Evolutionary conservation across 2,329 filamentous ascomycete genomes (phyloP).

Genomic region (Lachnellula hyalina): DNA sequence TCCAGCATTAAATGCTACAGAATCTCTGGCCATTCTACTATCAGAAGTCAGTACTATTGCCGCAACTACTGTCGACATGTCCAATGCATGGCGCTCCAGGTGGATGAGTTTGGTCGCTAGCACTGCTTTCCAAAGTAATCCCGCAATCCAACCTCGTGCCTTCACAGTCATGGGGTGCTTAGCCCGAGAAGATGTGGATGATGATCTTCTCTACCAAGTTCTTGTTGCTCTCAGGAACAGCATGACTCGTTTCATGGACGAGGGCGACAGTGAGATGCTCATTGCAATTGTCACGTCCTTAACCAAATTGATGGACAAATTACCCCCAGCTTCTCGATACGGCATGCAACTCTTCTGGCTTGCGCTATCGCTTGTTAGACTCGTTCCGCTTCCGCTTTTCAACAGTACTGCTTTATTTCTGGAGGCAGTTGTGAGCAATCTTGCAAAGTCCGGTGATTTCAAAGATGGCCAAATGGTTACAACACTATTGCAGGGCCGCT

Average conservation of each 20-base stretch:
- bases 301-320: slow-evolving; percentile 66
- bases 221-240: slow-evolving; percentile 62
- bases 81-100: slow-evolving; percentile 64
- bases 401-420: slow-evolving; percentile 62
- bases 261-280: slow-evolving; percentile 62
- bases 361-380: slow-evolving; percentile 58
- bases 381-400: slow-evolving; percentile 58
- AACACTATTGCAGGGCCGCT: slow-evolving; percentile 55
- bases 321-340: slow-evolving; percentile 61
- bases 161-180: slow-evolving; percentile 69
- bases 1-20: slow-evolving; percentile 41
- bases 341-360: slow-evolving; percentile 67
- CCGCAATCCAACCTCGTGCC: slow-evolving; percentile 62
- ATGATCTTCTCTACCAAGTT: slow-evolving; percentile 66
- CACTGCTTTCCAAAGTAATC: slow-evolving; percentile 68
- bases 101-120: slow-evolving; percentile 72
- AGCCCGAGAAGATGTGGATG: slow-evolving; percentile 66
- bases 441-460: slow-evolving; percentile 55
- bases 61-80: slow-evolving; percentile 58
- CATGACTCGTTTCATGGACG: slow-evolving; percentile 59
- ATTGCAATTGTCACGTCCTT: slow-evolving; percentile 61
- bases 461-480: slow-evolving; percentile 54
- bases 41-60: slow-evolving; percentile 60
- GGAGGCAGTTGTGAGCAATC: slow-evolving; percentile 59
- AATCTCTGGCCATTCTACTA: slow-evolving; percentile 55